A percentile compares a stretch with the other conserved stretches of the same genome.
phyloP scores from a whole-genome alignment of 257 asterid genomes.

The Solanum clarkiae region DNA sequence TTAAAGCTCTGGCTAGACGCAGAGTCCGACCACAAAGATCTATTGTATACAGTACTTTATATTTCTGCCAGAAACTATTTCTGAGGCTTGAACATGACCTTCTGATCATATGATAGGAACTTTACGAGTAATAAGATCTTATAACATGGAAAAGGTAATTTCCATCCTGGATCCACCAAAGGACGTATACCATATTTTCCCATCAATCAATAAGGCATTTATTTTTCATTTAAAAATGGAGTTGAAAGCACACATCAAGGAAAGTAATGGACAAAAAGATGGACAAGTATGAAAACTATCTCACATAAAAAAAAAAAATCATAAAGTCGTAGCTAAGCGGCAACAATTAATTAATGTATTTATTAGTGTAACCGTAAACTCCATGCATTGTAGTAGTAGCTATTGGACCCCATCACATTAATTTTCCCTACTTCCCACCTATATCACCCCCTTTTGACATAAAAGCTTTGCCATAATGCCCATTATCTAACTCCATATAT shows the following conservation, averaged over 20 bases:
- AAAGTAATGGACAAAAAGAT: not conserved
- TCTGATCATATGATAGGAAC: no score
- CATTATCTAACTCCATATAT: not conserved
- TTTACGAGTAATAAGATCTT: no score
- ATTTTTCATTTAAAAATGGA: not conserved
- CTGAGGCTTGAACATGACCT: no score
- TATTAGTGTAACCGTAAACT: constrained; percentile 34
- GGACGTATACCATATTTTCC: not conserved
- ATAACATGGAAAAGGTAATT: not conserved
- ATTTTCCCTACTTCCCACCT: not conserved
- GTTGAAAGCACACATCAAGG: not conserved
- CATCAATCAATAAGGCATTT: not conserved
- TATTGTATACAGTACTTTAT: no score
- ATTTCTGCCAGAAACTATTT: no score
- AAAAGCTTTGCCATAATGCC: not conserved
- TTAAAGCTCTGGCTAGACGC: no score
- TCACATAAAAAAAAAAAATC: not conserved
- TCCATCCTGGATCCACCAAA: not conserved
- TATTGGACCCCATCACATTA: constrained; percentile 36
- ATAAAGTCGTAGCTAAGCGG: not conserved
- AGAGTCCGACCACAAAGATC: no score
- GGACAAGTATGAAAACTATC: not conserved
- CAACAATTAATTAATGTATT: not conserved
- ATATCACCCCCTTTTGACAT: not conserved
- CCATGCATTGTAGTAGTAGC: not conserved